Conservation (phyloP, 2,329 filamentous ascomycete species). For the Cyanodermella asteris region DNA sequence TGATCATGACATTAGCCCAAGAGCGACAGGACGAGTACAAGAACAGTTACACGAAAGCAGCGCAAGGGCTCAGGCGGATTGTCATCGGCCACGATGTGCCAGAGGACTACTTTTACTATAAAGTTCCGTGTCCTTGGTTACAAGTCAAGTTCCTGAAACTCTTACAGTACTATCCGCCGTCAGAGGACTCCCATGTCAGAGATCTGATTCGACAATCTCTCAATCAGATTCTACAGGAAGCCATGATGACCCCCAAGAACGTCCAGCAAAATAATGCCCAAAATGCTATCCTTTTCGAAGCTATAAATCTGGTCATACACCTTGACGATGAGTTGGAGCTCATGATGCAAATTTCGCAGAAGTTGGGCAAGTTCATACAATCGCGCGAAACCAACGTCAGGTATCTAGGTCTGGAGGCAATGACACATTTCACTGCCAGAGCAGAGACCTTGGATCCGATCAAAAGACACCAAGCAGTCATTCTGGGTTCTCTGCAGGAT, state of each 20-base stretch:
- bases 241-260: slow-evolving; percentile 88
- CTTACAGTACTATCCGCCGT: slow-evolving; percentile 89
- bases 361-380: slow-evolving; percentile 85
- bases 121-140: slow-evolving; percentile 97
- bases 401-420: slow-evolving; percentile 86
- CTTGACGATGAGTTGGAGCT: slow-evolving; percentile 83
- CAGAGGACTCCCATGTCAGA: slow-evolving; percentile 80
- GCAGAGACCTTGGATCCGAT: slow-evolving; percentile 90
- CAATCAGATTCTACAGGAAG: slow-evolving; percentile 73
- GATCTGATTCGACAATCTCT: slow-evolving; percentile 81
- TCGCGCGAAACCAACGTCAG: slow-evolving; percentile 93
- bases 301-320: slow-evolving; percentile 95
- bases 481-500: slow-evolving; percentile 81
- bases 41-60: slow-evolving; percentile 83
- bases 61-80: slow-evolving; percentile 69
- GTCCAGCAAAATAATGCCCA: slow-evolving; percentile 98
- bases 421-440: slow-evolving; percentile 90
- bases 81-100: slow-evolving; percentile 78
- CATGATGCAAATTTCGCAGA: slow-evolving; percentile 86
- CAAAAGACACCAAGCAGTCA: slow-evolving; percentile 93
- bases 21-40: slow-evolving; percentile 89
- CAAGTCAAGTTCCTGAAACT: slow-evolving; percentile 84
- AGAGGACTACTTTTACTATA: slow-evolving; percentile 91
- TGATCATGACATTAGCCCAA: slow-evolving; percentile 85
- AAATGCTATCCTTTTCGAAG: slow-evolving; percentile 93